phyloP scores from a whole-genome alignment of 2,329 filamentous ascomycete species.

The Cyanodermella asteris region DNA sequence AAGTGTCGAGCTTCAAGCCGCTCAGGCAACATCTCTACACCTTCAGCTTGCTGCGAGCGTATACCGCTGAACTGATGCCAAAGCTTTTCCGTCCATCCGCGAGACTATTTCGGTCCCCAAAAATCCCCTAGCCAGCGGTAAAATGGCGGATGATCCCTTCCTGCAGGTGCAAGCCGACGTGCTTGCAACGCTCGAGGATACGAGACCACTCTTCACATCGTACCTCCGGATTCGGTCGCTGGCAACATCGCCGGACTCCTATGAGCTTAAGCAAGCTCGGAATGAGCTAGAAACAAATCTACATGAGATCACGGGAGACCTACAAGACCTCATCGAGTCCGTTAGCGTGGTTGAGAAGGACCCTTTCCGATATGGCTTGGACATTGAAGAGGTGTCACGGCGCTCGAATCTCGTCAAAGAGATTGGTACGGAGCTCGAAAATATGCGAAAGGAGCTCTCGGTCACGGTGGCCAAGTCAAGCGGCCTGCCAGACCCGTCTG shows the following conservation, averaged over 20 bases:
- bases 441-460: constrained; percentile 65
- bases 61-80: too few species aligned
- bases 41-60: too few species aligned
- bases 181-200: constrained; percentile 55
- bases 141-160: constrained; percentile 48
- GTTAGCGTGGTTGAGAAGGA: constrained; percentile 74
- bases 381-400: constrained; percentile 58
- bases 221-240: constrained; percentile 91
- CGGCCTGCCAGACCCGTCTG: constrained; percentile 34
- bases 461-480: constrained; percentile 16
- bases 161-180: constrained; percentile 65
- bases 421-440: constrained; percentile 68
- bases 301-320: constrained; percentile 57
- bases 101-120: too few species aligned
- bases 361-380: constrained; percentile 69
- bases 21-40: too few species aligned
- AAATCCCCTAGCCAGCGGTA: too few species aligned
- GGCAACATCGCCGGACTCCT: constrained; percentile 45
- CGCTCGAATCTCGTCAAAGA: constrained; percentile 69
- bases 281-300: constrained; percentile 60
- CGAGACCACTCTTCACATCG: constrained; percentile 74
- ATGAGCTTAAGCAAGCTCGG: constrained; percentile 42
- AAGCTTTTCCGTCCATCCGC: too few species aligned
- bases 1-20: too few species aligned
- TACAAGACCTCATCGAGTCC: constrained; percentile 69